phyloP scores from a whole-genome alignment of 768 basidiomycete genomes.

The Xerocomellus intermedius region DNA sequence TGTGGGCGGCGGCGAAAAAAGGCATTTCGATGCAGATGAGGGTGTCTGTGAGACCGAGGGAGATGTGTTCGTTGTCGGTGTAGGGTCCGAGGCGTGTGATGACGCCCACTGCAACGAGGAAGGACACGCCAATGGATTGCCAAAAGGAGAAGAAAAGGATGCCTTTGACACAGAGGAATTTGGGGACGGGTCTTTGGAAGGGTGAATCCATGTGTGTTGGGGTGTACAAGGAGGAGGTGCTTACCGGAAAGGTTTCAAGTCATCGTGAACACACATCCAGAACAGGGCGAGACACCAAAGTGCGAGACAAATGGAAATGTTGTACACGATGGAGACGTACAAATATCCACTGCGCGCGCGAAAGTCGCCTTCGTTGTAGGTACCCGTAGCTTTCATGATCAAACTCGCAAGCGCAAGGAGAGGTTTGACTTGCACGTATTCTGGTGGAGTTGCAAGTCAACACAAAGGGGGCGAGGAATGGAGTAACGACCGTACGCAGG shows the following conservation, averaged over 20 bases:
- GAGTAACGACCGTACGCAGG: slow-evolving; percentile 55
- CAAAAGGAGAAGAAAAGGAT: slow-evolving; percentile 99
- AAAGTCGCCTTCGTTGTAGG: slow-evolving; percentile 88
- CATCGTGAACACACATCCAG: slow-evolving; percentile 90
- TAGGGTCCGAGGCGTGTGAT: slow-evolving; percentile 85
- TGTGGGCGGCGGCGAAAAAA: slow-evolving; percentile 90
- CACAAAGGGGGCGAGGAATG: not conserved
- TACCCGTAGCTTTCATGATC: slow-evolving; percentile 81
- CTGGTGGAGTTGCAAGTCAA: slow-evolving; percentile 40
- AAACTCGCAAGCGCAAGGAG: slow-evolving; percentile 80
- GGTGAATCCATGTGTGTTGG: not conserved
- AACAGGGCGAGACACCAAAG: slow-evolving; percentile 95
- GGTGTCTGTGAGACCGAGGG: slow-evolving; percentile 84
- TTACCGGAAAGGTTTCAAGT: slow-evolving; percentile 85
- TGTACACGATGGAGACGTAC: slow-evolving; percentile 85
- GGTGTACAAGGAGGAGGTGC: slow-evolving; percentile 17
- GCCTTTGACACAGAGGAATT: slow-evolving; percentile 98
- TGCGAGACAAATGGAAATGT: slow-evolving; percentile 73
- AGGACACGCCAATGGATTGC: slow-evolving; percentile 86
- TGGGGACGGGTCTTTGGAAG: slow-evolving; percentile 74
- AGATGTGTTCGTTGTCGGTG: slow-evolving; percentile 85
- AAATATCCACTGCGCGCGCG: slow-evolving; percentile 85
- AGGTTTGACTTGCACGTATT: slow-evolving; percentile 97
- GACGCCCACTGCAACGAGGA: slow-evolving; percentile 78
- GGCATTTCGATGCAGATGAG: slow-evolving; percentile 98